Percentiles rank a stretch among this genome's conserved stretches.
phyloP scores from a whole-genome alignment of 2,329 filamentous ascomycete species.

The Diaporthe sp. region DNA sequence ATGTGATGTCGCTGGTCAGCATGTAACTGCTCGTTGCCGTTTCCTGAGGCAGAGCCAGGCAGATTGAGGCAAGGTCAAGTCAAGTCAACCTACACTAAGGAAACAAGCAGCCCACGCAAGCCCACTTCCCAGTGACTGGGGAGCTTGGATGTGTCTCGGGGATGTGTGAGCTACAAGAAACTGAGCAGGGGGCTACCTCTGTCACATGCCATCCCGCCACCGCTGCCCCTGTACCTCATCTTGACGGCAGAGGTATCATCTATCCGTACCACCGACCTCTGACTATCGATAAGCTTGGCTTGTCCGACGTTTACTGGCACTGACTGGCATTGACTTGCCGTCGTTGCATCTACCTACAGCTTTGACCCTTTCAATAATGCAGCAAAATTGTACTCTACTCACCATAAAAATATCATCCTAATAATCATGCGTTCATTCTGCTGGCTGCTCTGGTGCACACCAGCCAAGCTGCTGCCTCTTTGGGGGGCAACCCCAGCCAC shows the following conservation, averaged over 20 bases:
- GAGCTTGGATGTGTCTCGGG: conserved; percentile 12
- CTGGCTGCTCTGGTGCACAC: neutral
- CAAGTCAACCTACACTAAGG: conserved; percentile 8
- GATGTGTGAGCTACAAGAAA: neutral
- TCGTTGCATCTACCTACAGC: neutral
- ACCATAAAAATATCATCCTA: neutral
- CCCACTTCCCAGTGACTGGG: neutral
- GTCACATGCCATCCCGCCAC: conserved; percentile 15
- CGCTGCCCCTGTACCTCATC: neutral
- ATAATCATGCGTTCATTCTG: neutral
- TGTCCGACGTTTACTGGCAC: neutral
- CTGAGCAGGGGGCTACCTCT: conserved; percentile 2
- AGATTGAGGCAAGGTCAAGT: neutral
- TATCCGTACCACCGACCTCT: neutral
- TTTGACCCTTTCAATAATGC: neutral
- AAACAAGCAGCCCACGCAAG: conserved; percentile 17
- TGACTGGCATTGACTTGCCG: conserved; percentile 1
- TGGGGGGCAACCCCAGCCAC: conserved; percentile 28
- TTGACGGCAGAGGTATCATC: neutral
- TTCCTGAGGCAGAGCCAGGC: neutral
- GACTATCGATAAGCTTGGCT: conserved; percentile 22
- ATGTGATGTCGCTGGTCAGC: conserved; percentile 10
- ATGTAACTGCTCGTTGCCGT: neutral
- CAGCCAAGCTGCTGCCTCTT: neutral
- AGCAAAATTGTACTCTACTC: neutral